phyloP scores from a whole-genome alignment of 164 flowering plant species.

The Saururus chinensis region DNA sequence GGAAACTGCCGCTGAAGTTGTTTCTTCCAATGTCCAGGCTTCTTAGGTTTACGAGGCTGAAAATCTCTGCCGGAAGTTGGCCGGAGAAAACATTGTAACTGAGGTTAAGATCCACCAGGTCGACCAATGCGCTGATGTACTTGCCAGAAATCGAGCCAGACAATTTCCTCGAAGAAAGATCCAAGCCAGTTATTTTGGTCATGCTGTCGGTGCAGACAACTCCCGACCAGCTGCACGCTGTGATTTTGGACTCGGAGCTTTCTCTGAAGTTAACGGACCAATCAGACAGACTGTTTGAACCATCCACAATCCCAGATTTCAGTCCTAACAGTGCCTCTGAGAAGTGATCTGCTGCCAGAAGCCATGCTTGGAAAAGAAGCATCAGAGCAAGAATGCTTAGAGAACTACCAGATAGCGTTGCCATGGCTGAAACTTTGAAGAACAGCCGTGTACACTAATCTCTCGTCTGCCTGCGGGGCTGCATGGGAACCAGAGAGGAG shows the following conservation, averaged over 20 bases:
- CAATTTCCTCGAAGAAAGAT: constrained; percentile 56
- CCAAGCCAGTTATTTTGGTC: constrained; percentile 32
- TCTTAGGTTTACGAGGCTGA: constrained; percentile 45
- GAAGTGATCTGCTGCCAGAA: constrained; percentile 31
- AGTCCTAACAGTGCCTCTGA: constrained; percentile 65
- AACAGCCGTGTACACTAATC: too few relatives aligned
- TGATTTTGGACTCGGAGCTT: constrained; percentile 15
- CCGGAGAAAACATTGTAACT: constrained; percentile 74
- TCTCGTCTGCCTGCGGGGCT: constrained; percentile 14
- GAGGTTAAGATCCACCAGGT: constrained; percentile 58
- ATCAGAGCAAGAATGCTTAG: constrained; percentile 9
- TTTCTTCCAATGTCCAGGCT: constrained; percentile 80
- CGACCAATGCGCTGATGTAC: constrained; percentile 33
- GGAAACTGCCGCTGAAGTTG: constrained; percentile 64
- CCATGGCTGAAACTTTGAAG: constrained; percentile 4
- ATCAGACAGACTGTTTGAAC: constrained; percentile 33
- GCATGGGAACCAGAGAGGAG: constrained; percentile 74
- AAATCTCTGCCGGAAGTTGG: constrained; percentile 47
- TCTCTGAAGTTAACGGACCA: constrained; percentile 28
- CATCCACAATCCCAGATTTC: constrained; percentile 55
- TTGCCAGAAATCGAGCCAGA: constrained; percentile 52
- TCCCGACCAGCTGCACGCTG: constrained; percentile 81
- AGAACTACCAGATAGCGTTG: constrained; percentile 45
- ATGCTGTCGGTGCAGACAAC: constrained; percentile 51
- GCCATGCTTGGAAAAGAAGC: constrained; percentile 10